These are phyloP conservation scores for Coemansia asiatica DNA, from an alignment of 192 early-diverging fungal species.

Conservation along the genomic window DNA sequence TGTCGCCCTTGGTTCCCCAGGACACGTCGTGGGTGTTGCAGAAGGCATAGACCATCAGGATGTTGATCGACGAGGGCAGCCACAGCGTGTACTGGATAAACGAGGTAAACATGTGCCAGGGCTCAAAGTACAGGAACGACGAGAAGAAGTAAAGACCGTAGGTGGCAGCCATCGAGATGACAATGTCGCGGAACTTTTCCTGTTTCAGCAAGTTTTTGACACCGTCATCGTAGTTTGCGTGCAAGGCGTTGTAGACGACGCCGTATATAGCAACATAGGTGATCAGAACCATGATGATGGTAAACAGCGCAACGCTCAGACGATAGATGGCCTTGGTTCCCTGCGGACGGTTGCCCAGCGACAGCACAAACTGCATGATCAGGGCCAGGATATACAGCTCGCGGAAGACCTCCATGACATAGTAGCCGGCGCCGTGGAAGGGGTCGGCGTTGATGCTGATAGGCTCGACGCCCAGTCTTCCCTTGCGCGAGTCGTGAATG, in stretches of 20 bases:
- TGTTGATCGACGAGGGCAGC: conserved; percentile 87
- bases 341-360: conserved; percentile 95
- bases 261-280: conserved; percentile 70
- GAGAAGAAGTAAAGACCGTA: conserved; percentile 81
- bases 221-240: conserved; percentile 49
- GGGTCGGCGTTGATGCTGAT: conserved; percentile 56
- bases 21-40: conserved; percentile 94
- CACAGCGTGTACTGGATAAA: conserved; percentile 88
- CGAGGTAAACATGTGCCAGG: conserved; percentile 88
- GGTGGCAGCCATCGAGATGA: conserved; percentile 76
- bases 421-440: conserved; percentile 61
- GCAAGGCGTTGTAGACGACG: conserved; percentile 54
- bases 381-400: conserved; percentile 79
- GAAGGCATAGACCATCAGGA: conserved; percentile 91
- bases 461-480: conserved; percentile 10
- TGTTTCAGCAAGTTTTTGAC: conserved; percentile 51
- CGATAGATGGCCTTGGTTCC: conserved; percentile 81
- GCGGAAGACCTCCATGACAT: conserved; percentile 68
- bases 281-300: conserved; percentile 83
- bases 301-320: conserved; percentile 77
- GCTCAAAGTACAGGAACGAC: conserved; percentile 81
- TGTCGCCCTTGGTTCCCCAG: conserved; percentile 97
- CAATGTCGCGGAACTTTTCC: conserved; percentile 71
- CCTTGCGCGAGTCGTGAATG: conserved; percentile 34
- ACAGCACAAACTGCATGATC: conserved; percentile 79